A percentile compares a stretch with the other conserved stretches of the same genome.
phyloP scores from a whole-genome alignment of 345 rosid genomes.

The Populus ilicifolia region DNA sequence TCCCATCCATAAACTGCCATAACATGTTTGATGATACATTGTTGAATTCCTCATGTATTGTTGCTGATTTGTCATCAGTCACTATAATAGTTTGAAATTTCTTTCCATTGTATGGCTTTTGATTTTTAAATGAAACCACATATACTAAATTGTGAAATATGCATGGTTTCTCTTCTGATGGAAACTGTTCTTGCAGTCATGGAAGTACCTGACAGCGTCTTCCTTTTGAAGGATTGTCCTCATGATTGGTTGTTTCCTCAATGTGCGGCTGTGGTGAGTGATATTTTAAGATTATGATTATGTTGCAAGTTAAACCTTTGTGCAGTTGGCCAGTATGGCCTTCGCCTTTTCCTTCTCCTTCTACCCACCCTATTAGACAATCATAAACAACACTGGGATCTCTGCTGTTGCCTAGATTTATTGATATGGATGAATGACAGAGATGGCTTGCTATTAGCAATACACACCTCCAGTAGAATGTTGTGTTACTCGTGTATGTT shows the following conservation, averaged over 20 bases:
- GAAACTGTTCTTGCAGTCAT: constrained; percentile 47
- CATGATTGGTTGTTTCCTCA: constrained; percentile 99
- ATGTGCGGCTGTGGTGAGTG: constrained; percentile 88
- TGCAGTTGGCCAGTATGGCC: neutral
- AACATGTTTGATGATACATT: neutral
- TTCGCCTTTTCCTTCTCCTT: neutral
- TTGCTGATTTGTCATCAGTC: neutral
- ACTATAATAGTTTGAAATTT: neutral
- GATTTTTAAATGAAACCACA: neutral
- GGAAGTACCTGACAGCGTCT: constrained; percentile 63
- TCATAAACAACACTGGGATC: neutral
- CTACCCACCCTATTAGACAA: neutral
- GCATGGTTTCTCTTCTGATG: constrained; percentile 4
- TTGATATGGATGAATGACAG: neutral
- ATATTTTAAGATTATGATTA: neutral
- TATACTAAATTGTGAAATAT: neutral
- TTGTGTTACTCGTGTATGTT: neutral
- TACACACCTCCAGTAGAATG: neutral
- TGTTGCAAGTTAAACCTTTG: neutral
- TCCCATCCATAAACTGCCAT: neutral
- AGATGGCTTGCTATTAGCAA: neutral
- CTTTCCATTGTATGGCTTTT: neutral
- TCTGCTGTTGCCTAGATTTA: neutral
- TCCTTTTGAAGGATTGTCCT: constrained; percentile 88
- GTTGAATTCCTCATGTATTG: neutral